phyloP scores from a whole-genome alignment of 352 stramenopile species.

The Thalassiosira hispida region DNA sequence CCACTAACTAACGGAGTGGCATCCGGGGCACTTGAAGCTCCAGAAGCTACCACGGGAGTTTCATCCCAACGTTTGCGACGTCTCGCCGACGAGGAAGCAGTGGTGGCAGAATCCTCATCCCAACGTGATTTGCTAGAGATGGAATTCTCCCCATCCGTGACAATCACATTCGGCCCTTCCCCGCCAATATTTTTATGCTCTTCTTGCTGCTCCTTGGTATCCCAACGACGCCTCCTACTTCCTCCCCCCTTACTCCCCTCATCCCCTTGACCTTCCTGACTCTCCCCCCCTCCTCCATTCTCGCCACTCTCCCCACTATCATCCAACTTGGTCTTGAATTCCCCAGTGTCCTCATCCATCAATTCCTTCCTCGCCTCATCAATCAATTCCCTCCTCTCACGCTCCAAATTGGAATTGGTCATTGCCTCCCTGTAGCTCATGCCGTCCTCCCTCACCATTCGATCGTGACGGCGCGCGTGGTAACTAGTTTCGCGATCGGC shows the following conservation, averaged over 20 bases:
- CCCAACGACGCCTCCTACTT: constrained; percentile 67
- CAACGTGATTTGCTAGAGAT: constrained; percentile 55
- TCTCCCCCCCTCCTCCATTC: not conserved
- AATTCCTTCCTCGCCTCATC: constrained; percentile 88
- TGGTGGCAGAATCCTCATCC: constrained; percentile 61
- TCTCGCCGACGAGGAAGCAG: constrained; percentile 71
- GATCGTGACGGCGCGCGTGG: constrained; percentile 75
- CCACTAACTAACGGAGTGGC: constrained; percentile 41
- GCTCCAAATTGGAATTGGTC: constrained; percentile 88
- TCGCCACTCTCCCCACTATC: constrained; percentile 19
- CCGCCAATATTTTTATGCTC: constrained; percentile 13
- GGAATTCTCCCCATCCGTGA: constrained; percentile 68
- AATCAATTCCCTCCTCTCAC: constrained; percentile 92
- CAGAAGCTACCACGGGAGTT: constrained; percentile 89
- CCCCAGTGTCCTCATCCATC: constrained; percentile 50
- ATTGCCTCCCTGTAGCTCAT: constrained; percentile 79
- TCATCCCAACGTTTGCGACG: constrained; percentile 98
- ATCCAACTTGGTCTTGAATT: constrained; percentile 89
- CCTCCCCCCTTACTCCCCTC: not conserved
- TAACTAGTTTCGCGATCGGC: constrained; percentile 92
- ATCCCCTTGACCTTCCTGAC: constrained; percentile 12
- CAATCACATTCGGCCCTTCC: constrained; percentile 11
- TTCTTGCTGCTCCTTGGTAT: constrained; percentile 36
- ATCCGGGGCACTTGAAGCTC: constrained; percentile 24
- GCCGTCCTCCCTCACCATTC: constrained; percentile 60